phyloP scores from a whole-genome alignment of 805 yeast genomes.

The Tetrapisispora fleetii region DNA sequence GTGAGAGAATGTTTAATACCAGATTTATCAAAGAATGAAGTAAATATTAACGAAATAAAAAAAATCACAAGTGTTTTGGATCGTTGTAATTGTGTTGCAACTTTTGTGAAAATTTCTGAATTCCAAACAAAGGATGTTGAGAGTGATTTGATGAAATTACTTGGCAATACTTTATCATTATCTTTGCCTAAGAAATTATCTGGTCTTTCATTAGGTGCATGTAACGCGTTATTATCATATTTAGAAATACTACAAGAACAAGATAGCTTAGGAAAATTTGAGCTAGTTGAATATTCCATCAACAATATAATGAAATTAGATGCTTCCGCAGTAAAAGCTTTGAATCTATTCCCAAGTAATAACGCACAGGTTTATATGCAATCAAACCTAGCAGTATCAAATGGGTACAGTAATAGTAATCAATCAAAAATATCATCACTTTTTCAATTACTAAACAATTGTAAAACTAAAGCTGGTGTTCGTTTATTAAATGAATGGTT shows the following conservation, averaged over 20 bases:
- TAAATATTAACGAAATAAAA: slow-evolving; percentile 34
- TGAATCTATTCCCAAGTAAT: slow-evolving; percentile 68
- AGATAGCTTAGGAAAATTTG: slow-evolving; percentile 43
- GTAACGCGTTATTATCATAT: slow-evolving; percentile 54
- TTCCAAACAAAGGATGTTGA: slow-evolving; percentile 64
- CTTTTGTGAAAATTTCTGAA: slow-evolving; percentile 46
- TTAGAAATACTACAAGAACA: slow-evolving; percentile 53
- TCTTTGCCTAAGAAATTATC: slow-evolving; percentile 25
- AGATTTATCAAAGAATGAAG: slow-evolving; percentile 19
- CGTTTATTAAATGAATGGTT: slow-evolving; percentile 87
- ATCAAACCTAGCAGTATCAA: slow-evolving; percentile 3
- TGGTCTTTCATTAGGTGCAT: slow-evolving; percentile 21
- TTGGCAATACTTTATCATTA: slow-evolving; percentile 38
- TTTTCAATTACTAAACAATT: slow-evolving; percentile 76
- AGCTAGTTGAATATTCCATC: slow-evolving; percentile 57
- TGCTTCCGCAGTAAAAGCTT: slow-evolving; percentile 77
- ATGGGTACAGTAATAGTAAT: slow-evolving; percentile 7
- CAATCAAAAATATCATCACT: slow-evolving; percentile 45
- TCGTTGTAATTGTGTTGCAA: slow-evolving; percentile 65
- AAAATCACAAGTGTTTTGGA: slow-evolving; percentile 66
- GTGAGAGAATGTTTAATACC: slow-evolving; percentile 75
- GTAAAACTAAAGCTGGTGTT: slow-evolving; percentile 85
- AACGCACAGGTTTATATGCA: slow-evolving; percentile 14
- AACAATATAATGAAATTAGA: slow-evolving; percentile 84
- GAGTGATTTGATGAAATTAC: slow-evolving; percentile 64